Base-by-base conservation (phyloP, 805 yeast genomes). In the Priceomyces melissophilus region DNA sequence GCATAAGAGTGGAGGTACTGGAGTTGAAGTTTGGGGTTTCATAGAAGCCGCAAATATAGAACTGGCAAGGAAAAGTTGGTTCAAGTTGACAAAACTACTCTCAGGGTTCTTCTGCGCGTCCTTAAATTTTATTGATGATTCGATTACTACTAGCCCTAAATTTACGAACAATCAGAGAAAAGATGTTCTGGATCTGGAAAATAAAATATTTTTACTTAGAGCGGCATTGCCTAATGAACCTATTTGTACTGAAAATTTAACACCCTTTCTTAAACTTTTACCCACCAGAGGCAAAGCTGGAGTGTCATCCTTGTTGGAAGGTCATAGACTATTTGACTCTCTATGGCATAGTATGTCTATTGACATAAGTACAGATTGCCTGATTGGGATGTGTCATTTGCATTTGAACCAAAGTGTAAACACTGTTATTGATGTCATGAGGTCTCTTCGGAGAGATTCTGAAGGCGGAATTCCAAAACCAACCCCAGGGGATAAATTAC, bases 31-130 rank as follows among this genome's bases (percentile, higher is more conserved):
- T 8, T 89, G 95, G 89, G 90, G 97, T 0, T 71, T 80, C 30
- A 75, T 93, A 20, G 91, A 83, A 53, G 90, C 91, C 0, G 63
- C 57, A 1, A 51, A 69, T 16, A 65, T 76, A 35, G 69, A 65
- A 1, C 76, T 67, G 3, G 93, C 91, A 2, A 72, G 75, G 47
- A 50, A 60, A 5, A 69, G 76, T 33, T 93, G 99, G 99, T 71
- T 65, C 44, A 67, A 71, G 40, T 68, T 93, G 34, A 81, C 85
- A 5, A 84, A 87, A 52, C 76, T 84, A 1, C 67, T 93, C 37
- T 84, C 96, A 2, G 99, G 98, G 1, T 74, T 88, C 53, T 93
- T 93, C 60, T 93, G 99, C 65, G 97, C 98, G 0, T 88, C 96
- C 8, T 70, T 93, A 40, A 90, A 93, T 57, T 89, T 88, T 61